Percentiles rank a stretch among this genome's conserved stretches.
Conservation (phyloP, 192 early-diverging fungal genomes). For the Chytriomyces sp. region DNA sequence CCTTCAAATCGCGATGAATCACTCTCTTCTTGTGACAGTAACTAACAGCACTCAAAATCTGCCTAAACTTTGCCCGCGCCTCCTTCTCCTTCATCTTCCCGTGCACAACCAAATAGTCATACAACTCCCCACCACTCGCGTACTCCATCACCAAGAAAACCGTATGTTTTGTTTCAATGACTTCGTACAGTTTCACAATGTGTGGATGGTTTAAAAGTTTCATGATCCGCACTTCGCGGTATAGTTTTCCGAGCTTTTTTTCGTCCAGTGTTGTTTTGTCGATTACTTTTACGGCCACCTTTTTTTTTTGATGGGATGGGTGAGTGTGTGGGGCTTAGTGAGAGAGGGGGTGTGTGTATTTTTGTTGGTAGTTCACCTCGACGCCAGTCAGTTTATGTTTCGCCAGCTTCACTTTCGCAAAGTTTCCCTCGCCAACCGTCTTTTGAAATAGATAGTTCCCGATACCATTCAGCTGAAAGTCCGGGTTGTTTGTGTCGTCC, state of each 20-base stretch:
- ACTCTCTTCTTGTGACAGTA: constrained; percentile 70
- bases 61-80: constrained; percentile 63
- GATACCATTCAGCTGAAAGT: constrained; percentile 51
- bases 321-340: not conserved
- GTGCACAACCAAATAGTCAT: constrained; percentile 91
- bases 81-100: constrained; percentile 75
- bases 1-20: constrained; percentile 68
- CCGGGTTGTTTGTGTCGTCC: constrained; percentile 64
- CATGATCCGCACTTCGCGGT: constrained; percentile 70
- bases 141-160: constrained; percentile 97
- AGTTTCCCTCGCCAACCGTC: constrained; percentile 97
- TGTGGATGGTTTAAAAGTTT: constrained; percentile 82
- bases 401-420: constrained; percentile 96
- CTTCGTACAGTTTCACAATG: constrained; percentile 84
- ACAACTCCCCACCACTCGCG: constrained; percentile 91
- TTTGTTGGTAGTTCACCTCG: constrained; percentile 44
- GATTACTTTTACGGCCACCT: constrained; percentile 72
- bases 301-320: not conserved
- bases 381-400: constrained; percentile 70
- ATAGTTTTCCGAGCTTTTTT: constrained; percentile 67
- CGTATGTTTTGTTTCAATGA: constrained; percentile 86
- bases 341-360: not conserved
- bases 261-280: constrained; percentile 67
- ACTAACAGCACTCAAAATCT: constrained; percentile 65
- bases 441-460: constrained; percentile 92